Base-by-base conservation (phyloP, 2,329 filamentous ascomycete genomes). In the Cercospora sojina region DNA sequence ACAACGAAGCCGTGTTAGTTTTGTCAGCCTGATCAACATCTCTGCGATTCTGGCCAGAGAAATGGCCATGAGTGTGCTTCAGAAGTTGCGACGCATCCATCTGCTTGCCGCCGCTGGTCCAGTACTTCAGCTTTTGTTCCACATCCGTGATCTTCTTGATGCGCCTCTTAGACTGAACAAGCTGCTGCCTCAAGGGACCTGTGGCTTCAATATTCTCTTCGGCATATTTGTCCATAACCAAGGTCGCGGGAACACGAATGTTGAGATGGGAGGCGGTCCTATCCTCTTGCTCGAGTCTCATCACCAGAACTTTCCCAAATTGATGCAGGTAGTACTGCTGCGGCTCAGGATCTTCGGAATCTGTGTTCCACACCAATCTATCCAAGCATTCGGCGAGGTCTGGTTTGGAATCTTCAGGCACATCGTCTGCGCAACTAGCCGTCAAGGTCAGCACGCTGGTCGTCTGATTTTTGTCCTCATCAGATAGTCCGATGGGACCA, bases 201-300 rank as follows among this genome's bases (percentile, higher is more conserved):
- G 84, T 81, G 9, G 80, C 72, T 1, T 80, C 79, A 64, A 81
- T 79, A 66, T 84, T 85, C 67, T 81, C 78, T 58, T 84, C 79
- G 55, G 88, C 78, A 73, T 89, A 90, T 55, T 87, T 82, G 76
- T 89, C 87, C 4, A 85, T 81, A 69, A 86, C 87, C 72, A 87
- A 83, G 1, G 80, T 79, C 1, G 81, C 74, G 3, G 86, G 86
- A 18, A 88, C 80, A 5, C 82, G 83, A 51, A 88, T 76, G 29
- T 81, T 79, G 25, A 84, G 70, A 32, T 75, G 71, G 20, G 68
- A 66, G 38, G 73, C 29, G 70, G 72, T 47, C 73, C 74, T 69
- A 38, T 71, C 77, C 32, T 77, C 76, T 31, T 81, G 72, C 71
- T 79, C 72, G 69, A 75, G 71, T 76, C 73, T 77, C 79, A 88